Evolutionary conservation across 768 basidiomycete genomes (phyloP), one percentile per base, ranked within the genome.

Genomic region (Dentipellis fragilis): DNA sequence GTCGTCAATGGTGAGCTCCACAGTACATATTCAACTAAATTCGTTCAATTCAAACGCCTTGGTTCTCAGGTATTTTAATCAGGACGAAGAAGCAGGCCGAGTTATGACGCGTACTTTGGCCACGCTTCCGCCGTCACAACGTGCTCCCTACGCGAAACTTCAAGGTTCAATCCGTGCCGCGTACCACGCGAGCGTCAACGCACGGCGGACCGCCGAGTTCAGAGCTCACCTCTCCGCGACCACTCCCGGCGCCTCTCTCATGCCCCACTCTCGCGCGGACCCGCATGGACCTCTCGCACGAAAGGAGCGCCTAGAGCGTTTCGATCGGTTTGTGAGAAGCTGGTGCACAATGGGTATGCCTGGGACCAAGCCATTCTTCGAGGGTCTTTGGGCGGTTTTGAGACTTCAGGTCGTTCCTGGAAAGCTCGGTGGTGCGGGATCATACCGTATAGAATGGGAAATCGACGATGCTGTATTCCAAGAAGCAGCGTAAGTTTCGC

Each of bases 381-480:
- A 74, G 71, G 84, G 77, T 62, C 69, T 76, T 53, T 94, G 88
- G 85, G 89, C 84, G 8, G 73, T 87, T 56, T 78, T 94, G 75
- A 79, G 89, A 58, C 72, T 92, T 39, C 90, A 93, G 66, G 81
- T 84, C 45, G 77, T 93, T 47, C 89, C 91, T 50, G 81, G 84
- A 65, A 77, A 79, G 47, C 75, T 90, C 40, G 91, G 93, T 48
- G 92, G 93, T 54, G 87, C 88, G 36, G 93, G 90, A 48, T 68
- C 69, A 35, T 75, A 73, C 63, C 75, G 79, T 62, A 83, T 94
- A 54, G 80, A 87, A 63, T 95, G 93, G 93, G 89, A 93, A 73
- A 74, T 94, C 19, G 93, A 95, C 68, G 93, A 95, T 73, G 91
- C 91, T 17, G 89, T 94, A 14, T 91, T 94, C 72, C 87, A 92